phyloP scores from a whole-genome alignment of 1,139 yeast species.

The Suzukiozyma palmioleophila region DNA sequence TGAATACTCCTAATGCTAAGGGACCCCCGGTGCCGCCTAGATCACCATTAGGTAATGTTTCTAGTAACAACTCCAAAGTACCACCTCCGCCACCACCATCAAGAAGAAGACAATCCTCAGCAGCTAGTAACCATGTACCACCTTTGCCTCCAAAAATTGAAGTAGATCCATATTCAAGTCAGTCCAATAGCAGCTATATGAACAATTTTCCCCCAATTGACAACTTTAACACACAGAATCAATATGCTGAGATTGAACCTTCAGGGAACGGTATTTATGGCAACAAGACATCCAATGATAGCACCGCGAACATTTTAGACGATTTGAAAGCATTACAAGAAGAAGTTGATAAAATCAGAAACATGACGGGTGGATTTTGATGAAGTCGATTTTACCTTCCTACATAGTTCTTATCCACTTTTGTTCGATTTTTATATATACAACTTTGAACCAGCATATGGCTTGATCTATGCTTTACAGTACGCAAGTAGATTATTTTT shows the following conservation, averaged over 20 bases:
- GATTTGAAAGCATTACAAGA: constrained; percentile 60
- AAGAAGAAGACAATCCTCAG: constrained; percentile 20
- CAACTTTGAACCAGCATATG: too few relatives aligned
- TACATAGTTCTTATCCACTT: background rate
- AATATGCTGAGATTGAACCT: constrained; percentile 2
- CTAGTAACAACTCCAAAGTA: constrained; percentile 5
- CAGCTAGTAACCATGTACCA: constrained; percentile 16
- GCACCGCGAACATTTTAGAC: constrained; percentile 51
- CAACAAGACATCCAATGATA: constrained; percentile 19
- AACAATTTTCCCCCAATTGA: constrained; percentile 2
- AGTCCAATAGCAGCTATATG: constrained; percentile 1
- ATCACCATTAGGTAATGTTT: constrained; percentile 7
- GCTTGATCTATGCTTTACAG: too few relatives aligned
- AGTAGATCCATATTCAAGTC: constrained; percentile 9
- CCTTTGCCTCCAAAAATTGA: constrained; percentile 32
- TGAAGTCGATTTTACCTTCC: background rate
- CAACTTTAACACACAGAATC: constrained; percentile 9
- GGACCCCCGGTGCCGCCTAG: constrained; percentile 21
- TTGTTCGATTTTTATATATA: too few relatives aligned
- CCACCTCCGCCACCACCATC: constrained; percentile 46
- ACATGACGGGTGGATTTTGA: constrained; percentile 47
- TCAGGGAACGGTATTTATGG: constrained; percentile 9
- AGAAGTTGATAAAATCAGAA: constrained; percentile 55
- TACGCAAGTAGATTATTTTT: constrained; percentile 1
- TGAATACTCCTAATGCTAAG: constrained; percentile 9